phyloP scores from a whole-genome alignment of 2,329 filamentous ascomycete genomes.

The Parafenestella ontariensis region DNA sequence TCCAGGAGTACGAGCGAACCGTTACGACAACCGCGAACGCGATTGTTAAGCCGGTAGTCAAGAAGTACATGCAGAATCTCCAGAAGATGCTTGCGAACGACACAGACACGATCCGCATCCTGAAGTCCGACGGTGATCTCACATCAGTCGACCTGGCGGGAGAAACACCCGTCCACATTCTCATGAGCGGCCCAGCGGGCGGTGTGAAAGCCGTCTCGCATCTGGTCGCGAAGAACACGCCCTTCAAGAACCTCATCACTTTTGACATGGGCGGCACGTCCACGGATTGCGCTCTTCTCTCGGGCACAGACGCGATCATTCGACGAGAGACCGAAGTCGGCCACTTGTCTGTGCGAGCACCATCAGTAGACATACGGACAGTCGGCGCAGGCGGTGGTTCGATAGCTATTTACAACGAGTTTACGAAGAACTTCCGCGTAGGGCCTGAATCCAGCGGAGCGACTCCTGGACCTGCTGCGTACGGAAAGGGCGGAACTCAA shows the following conservation, averaged over 20 bases:
- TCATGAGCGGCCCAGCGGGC: conserved; percentile 60
- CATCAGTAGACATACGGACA: conserved; percentile 58
- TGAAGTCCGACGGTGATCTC: conserved; percentile 59
- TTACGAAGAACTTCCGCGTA: conserved; percentile 58
- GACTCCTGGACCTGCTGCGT: conserved; percentile 58
- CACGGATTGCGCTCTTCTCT: conserved; percentile 57
- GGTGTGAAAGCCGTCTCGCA: conserved; percentile 59
- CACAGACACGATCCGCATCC: conserved; percentile 55
- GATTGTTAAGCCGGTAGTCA: conserved; percentile 57
- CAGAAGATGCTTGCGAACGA: conserved; percentile 50
- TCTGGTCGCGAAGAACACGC: conserved; percentile 54
- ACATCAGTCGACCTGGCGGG: conserved; percentile 55
- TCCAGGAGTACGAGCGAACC: conserved; percentile 59
- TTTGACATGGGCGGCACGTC: conserved; percentile 61
- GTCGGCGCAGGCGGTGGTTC: conserved; percentile 60
- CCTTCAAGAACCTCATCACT: conserved; percentile 58
- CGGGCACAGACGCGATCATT: conserved; percentile 52
- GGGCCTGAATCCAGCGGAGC: conserved; percentile 60
- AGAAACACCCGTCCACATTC: conserved; percentile 57
- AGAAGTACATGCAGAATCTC: conserved; percentile 54
- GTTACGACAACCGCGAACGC: conserved; percentile 58
- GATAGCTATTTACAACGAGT: conserved; percentile 56
- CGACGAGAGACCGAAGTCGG: conserved; percentile 57
- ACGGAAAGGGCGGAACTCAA: conserved; percentile 55
- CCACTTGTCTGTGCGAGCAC: conserved; percentile 54